Base-by-base conservation (phyloP, 148 eudicot genomes). In the Gaultheria prostrata region DNA sequence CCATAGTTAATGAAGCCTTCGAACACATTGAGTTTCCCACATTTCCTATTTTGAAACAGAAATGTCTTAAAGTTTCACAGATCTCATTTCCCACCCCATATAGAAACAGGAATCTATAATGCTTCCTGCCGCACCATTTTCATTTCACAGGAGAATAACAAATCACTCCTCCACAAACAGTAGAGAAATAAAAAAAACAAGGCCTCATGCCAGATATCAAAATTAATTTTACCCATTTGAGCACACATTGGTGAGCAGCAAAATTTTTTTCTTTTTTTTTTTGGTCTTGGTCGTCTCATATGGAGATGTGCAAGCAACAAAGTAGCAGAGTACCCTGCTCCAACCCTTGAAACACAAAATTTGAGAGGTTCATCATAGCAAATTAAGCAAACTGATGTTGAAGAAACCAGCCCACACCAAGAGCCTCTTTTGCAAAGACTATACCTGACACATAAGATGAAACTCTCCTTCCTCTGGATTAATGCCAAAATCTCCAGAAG, bases 371-470 rank as follows among this genome's bases (percentile, higher is more conserved):
- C 71, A 65, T 33, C 63, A 20, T 13, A 61, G n/a, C 24, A 46
- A 77, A 59, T 59, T 7, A 59, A 74, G 26, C 11, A 61, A 43
- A 80, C 76, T 28, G 30, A 20, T 57, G 28, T n/a, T 4, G 24
- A 28, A n/a, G 14, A 32, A 46, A 48, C 50, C 74, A 61, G 59
- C 65, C 77, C 56, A 54, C 70, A 20, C 56, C 35, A 13, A 72
- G 32, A 56, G 48, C 53, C 74, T 83, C 56, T 43, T 80, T 65
- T 39, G 70, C 81, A 74, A 79, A 57, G 81, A 81, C 75, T 26
- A 51, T 88, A 96, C 99, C 99, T 97, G 99, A 91, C 97, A 97
- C 99, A 97, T 97, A 65, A 97, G 89, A 87, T 97, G 99, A 89
- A 94, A 94, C 87, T 94, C 98, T 85, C 99, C 99, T 90, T 94